Conservation (phyloP, 176 grass and related monocot species). For the Ampelocalamus luodianensis region DNA sequence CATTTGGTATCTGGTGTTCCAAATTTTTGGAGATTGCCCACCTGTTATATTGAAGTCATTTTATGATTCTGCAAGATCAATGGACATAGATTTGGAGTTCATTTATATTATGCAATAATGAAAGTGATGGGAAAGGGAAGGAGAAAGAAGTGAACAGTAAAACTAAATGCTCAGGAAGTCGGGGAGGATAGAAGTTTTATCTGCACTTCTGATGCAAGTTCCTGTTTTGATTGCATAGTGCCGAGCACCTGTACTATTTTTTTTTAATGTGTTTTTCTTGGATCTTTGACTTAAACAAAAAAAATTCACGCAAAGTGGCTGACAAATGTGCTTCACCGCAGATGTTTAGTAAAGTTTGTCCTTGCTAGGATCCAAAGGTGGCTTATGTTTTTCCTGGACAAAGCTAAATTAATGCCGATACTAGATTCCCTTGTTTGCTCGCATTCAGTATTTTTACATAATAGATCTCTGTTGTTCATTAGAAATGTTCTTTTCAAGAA, state of each 20-base stretch:
- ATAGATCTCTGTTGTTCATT: not conserved
- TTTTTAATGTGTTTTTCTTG: not conserved
- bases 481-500: not conserved
- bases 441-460: not conserved
- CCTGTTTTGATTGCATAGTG: conserved; percentile 3
- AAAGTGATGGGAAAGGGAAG: not conserved
- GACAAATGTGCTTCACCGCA: not conserved
- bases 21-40: no score
- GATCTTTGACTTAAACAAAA: not conserved
- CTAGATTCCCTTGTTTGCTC: not conserved
- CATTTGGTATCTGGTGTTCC: no score
- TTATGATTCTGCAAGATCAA: no score
- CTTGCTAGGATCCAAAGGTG: not conserved
- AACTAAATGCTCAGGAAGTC: not conserved
- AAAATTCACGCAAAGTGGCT: not conserved
- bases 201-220: conserved; percentile 1
- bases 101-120: no score
- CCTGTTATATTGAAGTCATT: no score
- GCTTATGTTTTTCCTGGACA: not conserved
- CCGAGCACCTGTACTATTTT: not conserved
- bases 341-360: not conserved
- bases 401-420: not conserved
- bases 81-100: no score
- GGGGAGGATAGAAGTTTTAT: not conserved
- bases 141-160: not conserved